Evolutionary conservation across 106 monocot species (phyloP).

Genomic region (Dendrobium huoshanense): DNA sequence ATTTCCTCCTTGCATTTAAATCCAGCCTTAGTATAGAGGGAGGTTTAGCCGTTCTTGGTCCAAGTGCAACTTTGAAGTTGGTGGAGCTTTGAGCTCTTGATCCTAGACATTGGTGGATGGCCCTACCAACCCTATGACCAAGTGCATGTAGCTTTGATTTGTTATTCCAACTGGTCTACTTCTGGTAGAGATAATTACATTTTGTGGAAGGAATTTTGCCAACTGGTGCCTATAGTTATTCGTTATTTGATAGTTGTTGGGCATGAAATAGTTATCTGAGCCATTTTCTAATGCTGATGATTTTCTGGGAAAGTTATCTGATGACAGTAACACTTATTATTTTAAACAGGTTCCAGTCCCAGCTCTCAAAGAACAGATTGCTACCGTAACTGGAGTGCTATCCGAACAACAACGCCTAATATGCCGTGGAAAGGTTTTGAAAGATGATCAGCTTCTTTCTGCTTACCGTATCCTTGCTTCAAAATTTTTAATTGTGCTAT

Average conservation of each 20-base stretch:
- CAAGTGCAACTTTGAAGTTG: background rate
- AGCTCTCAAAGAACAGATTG: slow-evolving; percentile 63
- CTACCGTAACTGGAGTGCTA: slow-evolving; percentile 58
- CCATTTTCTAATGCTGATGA: background rate
- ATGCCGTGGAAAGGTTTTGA: slow-evolving; percentile 66
- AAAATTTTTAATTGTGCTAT: background rate
- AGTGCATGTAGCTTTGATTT: background rate
- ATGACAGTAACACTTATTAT: background rate
- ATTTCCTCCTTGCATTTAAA: background rate
- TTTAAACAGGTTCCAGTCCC: slow-evolving; percentile 49
- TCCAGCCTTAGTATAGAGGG: background rate
- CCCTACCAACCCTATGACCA: background rate
- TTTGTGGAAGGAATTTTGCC: background rate
- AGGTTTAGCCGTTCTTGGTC: background rate
- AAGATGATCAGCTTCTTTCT: slow-evolving; percentile 69
- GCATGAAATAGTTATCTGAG: background rate
- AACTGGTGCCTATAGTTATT: background rate
- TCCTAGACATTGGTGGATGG: background rate
- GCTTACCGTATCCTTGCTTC: slow-evolving; percentile 58
- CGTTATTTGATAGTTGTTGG: background rate
- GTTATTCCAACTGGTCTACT: background rate
- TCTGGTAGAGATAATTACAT: background rate
- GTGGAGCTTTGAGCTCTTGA: background rate
- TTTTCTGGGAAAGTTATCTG: background rate
- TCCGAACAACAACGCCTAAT: slow-evolving; percentile 71